Percentiles rank a stretch among this genome's conserved stretches.
phyloP scores from a whole-genome alignment of 768 basidiomycete genomes.

The Agaricus bisporus region DNA sequence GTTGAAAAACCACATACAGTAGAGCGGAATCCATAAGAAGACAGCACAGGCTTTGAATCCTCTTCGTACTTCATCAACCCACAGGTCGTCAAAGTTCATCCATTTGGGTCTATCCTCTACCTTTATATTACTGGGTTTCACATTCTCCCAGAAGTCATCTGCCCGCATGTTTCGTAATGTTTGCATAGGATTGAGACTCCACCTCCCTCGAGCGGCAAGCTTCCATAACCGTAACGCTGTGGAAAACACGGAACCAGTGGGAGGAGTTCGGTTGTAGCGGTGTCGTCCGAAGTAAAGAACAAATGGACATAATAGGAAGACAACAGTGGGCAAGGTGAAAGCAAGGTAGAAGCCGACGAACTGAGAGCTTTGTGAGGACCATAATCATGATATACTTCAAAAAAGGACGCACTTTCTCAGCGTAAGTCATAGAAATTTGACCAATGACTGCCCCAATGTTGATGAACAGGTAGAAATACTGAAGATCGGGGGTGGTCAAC shows the following conservation, averaged over 20 bases:
- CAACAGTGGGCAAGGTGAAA: constrained; percentile 52
- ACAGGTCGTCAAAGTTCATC: constrained; percentile 75
- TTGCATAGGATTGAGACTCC: constrained; percentile 48
- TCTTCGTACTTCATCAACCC: constrained; percentile 72
- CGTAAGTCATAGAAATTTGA: constrained; percentile 65
- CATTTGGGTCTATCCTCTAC: constrained; percentile 42
- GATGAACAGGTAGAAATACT: constrained; percentile 58
- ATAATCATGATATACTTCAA: constrained; percentile 17
- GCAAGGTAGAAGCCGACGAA: constrained; percentile 63
- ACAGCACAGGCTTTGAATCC: constrained; percentile 68
- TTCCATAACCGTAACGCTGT: constrained; percentile 42
- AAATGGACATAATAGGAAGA: constrained; percentile 58
- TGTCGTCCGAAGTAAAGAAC: constrained; percentile 50
- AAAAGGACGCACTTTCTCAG: constrained; percentile 41
- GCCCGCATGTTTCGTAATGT: constrained; percentile 44
- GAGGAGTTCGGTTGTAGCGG: constrained; percentile 49
- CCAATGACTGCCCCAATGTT: constrained; percentile 62
- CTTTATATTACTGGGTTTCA: constrained; percentile 55
- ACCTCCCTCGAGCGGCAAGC: constrained; percentile 34
- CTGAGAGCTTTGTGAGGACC: constrained; percentile 38
- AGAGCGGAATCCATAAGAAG: constrained; percentile 61
- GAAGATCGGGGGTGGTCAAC: neutral
- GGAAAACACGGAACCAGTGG: constrained; percentile 57
- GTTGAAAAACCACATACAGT: constrained; percentile 37
- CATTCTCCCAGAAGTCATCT: constrained; percentile 66